A percentile compares a stretch with the other conserved stretches of the same genome.
These are phyloP conservation scores for Echium plantagineum DNA, from an alignment of 257 asterid genomes.

Conservation along the genomic window DNA sequence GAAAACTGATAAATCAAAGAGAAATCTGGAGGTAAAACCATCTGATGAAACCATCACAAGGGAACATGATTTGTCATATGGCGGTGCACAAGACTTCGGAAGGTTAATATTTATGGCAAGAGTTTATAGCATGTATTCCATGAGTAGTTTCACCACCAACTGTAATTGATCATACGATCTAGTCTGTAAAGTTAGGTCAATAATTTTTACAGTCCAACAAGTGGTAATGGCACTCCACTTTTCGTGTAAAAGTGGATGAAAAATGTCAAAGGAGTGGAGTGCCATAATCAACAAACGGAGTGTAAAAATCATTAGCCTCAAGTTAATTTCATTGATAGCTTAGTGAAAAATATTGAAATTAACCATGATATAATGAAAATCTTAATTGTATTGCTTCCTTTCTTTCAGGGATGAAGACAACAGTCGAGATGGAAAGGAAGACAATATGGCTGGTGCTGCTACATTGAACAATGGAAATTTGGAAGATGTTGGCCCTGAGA, in stretches of 20 bases:
- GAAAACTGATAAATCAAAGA: constrained; percentile 16
- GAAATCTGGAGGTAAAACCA: background rate
- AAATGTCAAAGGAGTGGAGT: no score
- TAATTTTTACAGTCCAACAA: no score
- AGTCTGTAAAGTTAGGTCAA: background rate
- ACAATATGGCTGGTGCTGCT: constrained; percentile 6
- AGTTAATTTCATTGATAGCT: background rate
- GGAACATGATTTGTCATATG: constrained; percentile 8
- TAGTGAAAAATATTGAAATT: background rate
- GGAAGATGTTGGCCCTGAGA: constrained; percentile 19
- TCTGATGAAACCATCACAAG: background rate
- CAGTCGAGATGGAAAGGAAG: constrained; percentile 20
- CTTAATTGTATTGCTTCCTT: background rate
- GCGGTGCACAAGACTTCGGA: constrained; percentile 19
- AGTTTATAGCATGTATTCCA: no score
- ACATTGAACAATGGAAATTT: constrained; percentile 10
- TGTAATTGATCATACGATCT: background rate
- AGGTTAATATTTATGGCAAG: constrained; percentile 20
- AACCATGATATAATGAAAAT: background rate
- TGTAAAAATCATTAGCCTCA: no score
- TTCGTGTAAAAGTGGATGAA: no score
- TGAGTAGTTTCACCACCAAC: constrained; percentile 10
- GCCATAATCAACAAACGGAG: no score
- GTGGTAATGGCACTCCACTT: no score
- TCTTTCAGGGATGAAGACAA: constrained; percentile 31